Evolutionary conservation across 257 asterid genomes (phyloP).

Genomic region (Solanum lycopersicoides): DNA sequence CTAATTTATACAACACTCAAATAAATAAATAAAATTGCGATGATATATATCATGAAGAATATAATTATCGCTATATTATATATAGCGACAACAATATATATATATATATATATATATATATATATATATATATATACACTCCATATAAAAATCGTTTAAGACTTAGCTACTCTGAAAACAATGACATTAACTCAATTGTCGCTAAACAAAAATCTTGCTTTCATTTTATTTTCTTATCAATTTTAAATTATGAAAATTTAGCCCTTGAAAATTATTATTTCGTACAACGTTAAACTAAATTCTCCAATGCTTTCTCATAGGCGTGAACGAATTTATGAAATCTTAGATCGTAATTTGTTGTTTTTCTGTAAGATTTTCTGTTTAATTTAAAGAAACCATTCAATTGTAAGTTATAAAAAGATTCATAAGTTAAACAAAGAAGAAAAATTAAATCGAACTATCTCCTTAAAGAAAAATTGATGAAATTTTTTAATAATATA

Average conservation of each 20-base stretch:
- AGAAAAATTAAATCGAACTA: no score
- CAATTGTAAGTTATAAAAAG: no score
- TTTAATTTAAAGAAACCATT: not conserved
- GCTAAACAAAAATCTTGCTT: not conserved
- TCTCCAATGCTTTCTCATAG: not conserved
- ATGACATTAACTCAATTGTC: not conserved
- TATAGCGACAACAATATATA: no score
- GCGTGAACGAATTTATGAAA: not conserved
- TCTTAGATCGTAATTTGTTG: not conserved
- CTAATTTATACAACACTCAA: not conserved
- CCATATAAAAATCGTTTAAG: no score
- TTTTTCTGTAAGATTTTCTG: not conserved
- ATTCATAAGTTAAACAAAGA: no score
- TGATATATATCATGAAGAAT: no score
- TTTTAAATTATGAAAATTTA: not conserved
- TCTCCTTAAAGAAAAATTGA: rapidly evolving
- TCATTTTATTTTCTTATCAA: not conserved
- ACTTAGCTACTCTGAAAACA: no score
- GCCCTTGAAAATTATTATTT: not conserved
- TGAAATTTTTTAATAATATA: rapidly evolving
- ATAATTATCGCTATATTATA: not conserved
- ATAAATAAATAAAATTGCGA: not conserved
- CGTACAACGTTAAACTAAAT: not conserved
- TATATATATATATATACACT: not conserved
- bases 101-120: no score